A percentile compares a stretch with the other conserved stretches of the same genome.
phyloP scores from a whole-genome alignment of 768 basidiomycete species.

The Mycena chlorophos region DNA sequence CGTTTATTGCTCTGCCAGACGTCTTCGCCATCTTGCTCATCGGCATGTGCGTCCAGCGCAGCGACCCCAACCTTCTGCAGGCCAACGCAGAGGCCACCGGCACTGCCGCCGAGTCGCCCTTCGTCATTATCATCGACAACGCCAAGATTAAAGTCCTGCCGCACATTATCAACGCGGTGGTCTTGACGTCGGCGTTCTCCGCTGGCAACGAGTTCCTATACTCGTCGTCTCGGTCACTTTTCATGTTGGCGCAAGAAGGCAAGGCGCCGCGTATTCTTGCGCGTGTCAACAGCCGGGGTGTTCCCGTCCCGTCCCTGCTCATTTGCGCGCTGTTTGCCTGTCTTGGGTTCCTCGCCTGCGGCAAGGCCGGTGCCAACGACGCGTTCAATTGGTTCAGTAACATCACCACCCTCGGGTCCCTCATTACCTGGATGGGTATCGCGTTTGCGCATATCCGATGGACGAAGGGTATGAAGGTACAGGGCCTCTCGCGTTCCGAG shows the following conservation, averaged over 20 bases:
- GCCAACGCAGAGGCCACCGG: slow-evolving; percentile 24
- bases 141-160: slow-evolving; percentile 51
- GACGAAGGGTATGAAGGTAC: slow-evolving; percentile 38
- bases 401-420: slow-evolving; percentile 33
- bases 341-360: slow-evolving; percentile 43
- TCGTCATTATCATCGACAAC: slow-evolving; percentile 46
- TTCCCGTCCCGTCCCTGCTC: slow-evolving; percentile 40
- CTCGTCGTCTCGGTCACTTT: slow-evolving; percentile 49
- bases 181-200: slow-evolving; percentile 57
- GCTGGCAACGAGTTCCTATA: slow-evolving; percentile 54
- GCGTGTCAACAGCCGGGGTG: slow-evolving; percentile 32
- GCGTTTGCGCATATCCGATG: slow-evolving; percentile 41
- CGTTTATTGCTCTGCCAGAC: slow-evolving; percentile 22
- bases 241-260: slow-evolving; percentile 52
- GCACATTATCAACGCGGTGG: slow-evolving; percentile 39
- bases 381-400: slow-evolving; percentile 46
- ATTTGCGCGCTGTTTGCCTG: slow-evolving; percentile 36
- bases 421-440: slow-evolving; percentile 47
- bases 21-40: slow-evolving; percentile 41
- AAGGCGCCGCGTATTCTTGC: slow-evolving; percentile 53
- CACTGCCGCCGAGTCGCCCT: slow-evolving; percentile 31
- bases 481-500: slow-evolving; percentile 21
- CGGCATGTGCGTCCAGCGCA: slow-evolving; percentile 41
- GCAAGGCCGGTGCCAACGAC: slow-evolving; percentile 33
- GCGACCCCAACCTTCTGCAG: slow-evolving; percentile 20